Evolutionary conservation across 2,329 filamentous ascomycete species (phyloP), one percentile per base, ranked within the genome.

Genomic region (Colletotrichum sp.): DNA sequence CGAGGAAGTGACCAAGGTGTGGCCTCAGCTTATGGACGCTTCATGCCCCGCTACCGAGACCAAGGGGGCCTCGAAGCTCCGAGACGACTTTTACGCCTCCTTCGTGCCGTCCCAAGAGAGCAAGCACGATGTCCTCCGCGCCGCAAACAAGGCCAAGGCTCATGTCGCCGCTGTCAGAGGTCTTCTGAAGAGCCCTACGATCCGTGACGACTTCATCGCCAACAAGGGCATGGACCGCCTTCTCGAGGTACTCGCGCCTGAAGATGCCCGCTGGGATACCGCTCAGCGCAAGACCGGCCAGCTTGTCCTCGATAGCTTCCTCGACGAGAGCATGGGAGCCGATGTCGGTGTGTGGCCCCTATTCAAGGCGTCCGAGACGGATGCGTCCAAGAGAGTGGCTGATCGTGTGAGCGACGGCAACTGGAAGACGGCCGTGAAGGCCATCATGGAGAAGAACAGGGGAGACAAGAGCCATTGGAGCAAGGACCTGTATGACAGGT

Each of bases 261-360:
- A 87, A 28, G 87, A 84, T n/a, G 82, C 84, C 6, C 85, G 86
- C 30, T 91, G 91, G 85, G 87, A 87, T 16, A 80, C 84, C 2
- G 87, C 90, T 7, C 87, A 90, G 80, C 87, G 87, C 74, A 91
- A 89, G 79, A 88, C 90, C 28, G 91, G 89, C 3, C 87, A 91
- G 75, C 86, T 94, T 72, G 87, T 93, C 32, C 86, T 90, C 39
- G 93, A 94, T 80, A 92, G 88, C 75, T 94, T 94, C 80, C 84
- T 94, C n/a, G 92, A 94, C 79, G 88, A 89, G 77, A 87, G 90
- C 72, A 92, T 93, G 87, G 92, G 92, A 55, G 92, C 92, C 4
- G 84, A 85, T 28, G 77, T 89, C 21, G 90, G 91, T 0, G 83
- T 90, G 77, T 93, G 91, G 91, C 91, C 91, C 0, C 60, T 69